These are phyloP conservation scores for Penicillium lagena DNA, from an alignment of 495 filamentous ascomycete species.

Conservation along the genomic window DNA sequence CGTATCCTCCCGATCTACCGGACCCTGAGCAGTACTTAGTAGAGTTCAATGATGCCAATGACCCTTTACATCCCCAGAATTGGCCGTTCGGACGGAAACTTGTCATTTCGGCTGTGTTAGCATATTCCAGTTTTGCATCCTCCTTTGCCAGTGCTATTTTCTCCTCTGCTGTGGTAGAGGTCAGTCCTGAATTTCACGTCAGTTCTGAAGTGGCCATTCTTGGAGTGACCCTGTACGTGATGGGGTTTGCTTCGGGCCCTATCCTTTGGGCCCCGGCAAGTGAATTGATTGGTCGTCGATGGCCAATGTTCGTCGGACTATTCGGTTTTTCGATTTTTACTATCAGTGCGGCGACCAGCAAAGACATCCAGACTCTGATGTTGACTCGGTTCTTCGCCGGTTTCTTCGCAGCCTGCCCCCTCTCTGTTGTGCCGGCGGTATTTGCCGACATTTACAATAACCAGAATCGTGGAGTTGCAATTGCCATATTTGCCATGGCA, in stretches of 20 bases:
- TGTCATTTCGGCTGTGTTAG: constrained; percentile 26
- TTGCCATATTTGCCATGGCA: constrained; percentile 44
- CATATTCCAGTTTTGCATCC: constrained; percentile 43
- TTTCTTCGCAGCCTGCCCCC: constrained; percentile 35
- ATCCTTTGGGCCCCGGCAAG: constrained; percentile 60
- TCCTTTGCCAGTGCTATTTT: constrained; percentile 51
- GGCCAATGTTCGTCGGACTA: constrained; percentile 47
- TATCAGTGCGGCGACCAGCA: constrained; percentile 49
- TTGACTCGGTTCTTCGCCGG: constrained; percentile 45
- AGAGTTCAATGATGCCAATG: constrained; percentile 45
- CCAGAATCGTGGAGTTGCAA: constrained; percentile 37
- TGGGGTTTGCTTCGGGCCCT: constrained; percentile 49
- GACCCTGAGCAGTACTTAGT: constrained; percentile 45
- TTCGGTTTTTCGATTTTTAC: constrained; percentile 48
- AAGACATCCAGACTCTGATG: constrained; percentile 50
- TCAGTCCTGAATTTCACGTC: constrained; percentile 39
- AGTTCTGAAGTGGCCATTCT: constrained; percentile 45
- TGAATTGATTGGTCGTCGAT: constrained; percentile 62
- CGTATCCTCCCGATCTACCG: constrained; percentile 39
- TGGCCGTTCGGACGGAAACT: constrained; percentile 29
- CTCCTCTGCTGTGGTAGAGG: constrained; percentile 35
- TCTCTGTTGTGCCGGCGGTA: constrained; percentile 37
- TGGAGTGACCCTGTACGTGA: constrained; percentile 48
- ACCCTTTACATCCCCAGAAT: constrained; percentile 49
- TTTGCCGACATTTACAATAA: constrained; percentile 48